Evolutionary conservation across 768 basidiomycete species (phyloP).

Genomic region (Kondoa subrosea): DNA sequence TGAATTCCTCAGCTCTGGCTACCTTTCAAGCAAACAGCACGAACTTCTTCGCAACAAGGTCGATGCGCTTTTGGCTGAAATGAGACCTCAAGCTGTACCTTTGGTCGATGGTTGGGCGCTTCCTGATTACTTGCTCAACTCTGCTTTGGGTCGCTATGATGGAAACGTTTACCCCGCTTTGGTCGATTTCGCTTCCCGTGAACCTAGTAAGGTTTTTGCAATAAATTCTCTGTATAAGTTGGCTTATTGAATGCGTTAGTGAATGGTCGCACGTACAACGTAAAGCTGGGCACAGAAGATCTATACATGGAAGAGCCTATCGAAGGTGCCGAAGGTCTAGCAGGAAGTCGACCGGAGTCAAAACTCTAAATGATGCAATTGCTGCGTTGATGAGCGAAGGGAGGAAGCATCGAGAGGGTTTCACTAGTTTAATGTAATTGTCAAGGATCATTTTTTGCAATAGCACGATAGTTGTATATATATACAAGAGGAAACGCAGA

Average conservation of each 20-base stretch:
- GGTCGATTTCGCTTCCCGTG: conserved; percentile 23
- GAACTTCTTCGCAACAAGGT: conserved; percentile 23
- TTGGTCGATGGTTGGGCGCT: conserved; percentile 29
- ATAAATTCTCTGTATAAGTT: not conserved
- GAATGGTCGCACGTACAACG: conserved; percentile 22
- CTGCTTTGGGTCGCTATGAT: conserved; percentile 35
- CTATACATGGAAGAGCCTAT: conserved; percentile 14
- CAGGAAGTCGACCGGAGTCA: not conserved
- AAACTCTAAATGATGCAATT: not conserved
- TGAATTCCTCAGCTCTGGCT: conserved; percentile 34
- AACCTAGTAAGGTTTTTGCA: conserved; percentile 12
- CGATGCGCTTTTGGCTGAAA: conserved; percentile 25
- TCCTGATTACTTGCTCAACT: conserved; percentile 32
- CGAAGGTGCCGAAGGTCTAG: not conserved
- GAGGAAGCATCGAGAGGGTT: not conserved
- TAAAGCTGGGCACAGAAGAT: conserved; percentile 16
- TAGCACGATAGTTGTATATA: no score
- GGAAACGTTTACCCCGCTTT: conserved; percentile 34
- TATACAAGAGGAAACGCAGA: no score
- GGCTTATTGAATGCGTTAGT: not conserved
- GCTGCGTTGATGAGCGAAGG: not conserved
- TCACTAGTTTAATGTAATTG: no score
- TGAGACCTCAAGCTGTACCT: conserved; percentile 27
- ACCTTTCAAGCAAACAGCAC: conserved; percentile 23
- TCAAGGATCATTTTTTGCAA: no score